These are phyloP conservation scores for Fusarium citri DNA, from an alignment of 2,329 filamentous ascomycete species.

Conservation along the genomic window DNA sequence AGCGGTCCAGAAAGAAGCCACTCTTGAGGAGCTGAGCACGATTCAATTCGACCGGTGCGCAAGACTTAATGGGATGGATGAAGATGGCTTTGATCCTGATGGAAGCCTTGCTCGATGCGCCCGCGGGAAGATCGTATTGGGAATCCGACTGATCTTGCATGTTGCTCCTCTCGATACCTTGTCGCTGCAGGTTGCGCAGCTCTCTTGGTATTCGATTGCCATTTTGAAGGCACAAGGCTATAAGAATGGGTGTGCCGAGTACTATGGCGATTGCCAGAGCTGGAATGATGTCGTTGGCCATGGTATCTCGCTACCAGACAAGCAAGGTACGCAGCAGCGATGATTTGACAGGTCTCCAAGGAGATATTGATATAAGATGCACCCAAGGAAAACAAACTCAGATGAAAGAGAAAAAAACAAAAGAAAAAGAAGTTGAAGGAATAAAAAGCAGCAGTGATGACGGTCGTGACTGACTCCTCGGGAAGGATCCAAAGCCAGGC, in stretches of 20 bases:
- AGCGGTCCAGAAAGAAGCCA: constrained; percentile 43
- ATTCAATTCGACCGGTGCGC: constrained; percentile 43
- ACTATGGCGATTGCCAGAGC: neutral
- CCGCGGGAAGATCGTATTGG: constrained; percentile 24
- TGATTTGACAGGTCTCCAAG: neutral
- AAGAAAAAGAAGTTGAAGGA: neutral
- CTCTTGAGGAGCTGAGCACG: constrained; percentile 42
- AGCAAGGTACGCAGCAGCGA: too few relatives aligned
- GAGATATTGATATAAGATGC: neutral
- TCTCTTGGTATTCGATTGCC: neutral
- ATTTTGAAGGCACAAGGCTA: neutral
- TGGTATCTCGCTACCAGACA: neutral
- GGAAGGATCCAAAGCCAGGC: neutral
- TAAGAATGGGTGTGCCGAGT: neutral
- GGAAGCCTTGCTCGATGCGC: neutral
- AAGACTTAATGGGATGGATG: constrained; percentile 48
- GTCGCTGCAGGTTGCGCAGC: constrained; percentile 22
- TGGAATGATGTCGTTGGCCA: neutral
- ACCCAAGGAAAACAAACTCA: too few relatives aligned
- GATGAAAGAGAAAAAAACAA: neutral
- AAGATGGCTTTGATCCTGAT: constrained; percentile 45
- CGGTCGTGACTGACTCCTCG: neutral
- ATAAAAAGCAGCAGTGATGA: neutral
- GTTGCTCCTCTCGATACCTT: constrained; percentile 40
- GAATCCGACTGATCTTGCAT: constrained; percentile 44